These are phyloP conservation scores for Mycena citricolor DNA, from an alignment of 1,284 basidiomycete species.

Conservation along the genomic window DNA sequence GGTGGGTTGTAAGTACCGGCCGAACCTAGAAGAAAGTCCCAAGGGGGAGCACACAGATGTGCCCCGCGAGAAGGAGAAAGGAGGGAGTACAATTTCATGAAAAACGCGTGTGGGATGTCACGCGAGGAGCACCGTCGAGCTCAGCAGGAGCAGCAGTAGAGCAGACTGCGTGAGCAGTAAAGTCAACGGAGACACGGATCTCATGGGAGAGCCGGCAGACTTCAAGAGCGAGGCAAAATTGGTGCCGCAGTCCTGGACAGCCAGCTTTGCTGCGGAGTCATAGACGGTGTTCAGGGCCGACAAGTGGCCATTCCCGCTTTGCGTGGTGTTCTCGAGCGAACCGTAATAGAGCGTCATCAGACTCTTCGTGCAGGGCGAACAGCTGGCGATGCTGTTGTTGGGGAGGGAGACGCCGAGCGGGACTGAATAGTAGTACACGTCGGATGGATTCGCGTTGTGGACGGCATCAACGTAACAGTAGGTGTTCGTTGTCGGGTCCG, in stretches of 20 bases:
- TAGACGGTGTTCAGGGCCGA: conserved; percentile 9
- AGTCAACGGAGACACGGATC: no score
- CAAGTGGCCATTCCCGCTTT: neutral
- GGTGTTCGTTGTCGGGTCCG: conserved; percentile 50
- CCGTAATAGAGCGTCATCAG: conserved; percentile 51
- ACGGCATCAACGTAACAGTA: conserved; percentile 74
- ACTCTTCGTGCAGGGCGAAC: conserved; percentile 57
- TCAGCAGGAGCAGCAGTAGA: no score
- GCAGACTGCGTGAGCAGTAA: no score
- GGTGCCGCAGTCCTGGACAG: conserved; percentile 21
- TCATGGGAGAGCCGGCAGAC: conserved; percentile 45
- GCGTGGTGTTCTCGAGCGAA: conserved; percentile 35
- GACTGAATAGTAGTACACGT: conserved; percentile 66
- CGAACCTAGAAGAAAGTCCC: no score
- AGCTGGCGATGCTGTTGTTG: conserved; percentile 45
- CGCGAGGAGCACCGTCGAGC: no score
- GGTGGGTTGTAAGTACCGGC: no score
- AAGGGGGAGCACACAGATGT: no score
- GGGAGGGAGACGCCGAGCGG: conserved; percentile 56
- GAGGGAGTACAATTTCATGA: no score
- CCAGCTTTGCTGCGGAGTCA: conserved; percentile 16
- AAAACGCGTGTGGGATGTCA: no score
- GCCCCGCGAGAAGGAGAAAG: no score
- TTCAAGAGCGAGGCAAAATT: conserved; percentile 32
- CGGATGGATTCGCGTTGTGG: conserved; percentile 49